Base-by-base conservation (phyloP, 352 stramenopile species). In the Phytophthora fragariaefolia region DNA sequence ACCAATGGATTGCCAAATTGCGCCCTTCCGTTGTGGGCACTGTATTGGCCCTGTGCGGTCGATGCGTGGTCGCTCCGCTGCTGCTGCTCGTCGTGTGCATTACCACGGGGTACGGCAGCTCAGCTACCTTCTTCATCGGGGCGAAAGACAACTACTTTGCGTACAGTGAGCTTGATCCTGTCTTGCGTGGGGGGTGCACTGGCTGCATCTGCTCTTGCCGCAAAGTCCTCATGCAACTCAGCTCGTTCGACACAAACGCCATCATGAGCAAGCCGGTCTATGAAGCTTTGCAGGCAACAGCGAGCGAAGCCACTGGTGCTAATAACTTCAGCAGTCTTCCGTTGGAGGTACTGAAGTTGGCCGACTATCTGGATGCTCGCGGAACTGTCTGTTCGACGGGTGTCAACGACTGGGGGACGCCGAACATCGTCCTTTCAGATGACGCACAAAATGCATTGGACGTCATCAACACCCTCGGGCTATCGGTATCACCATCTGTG, bases 101-200 rank as follows among this genome's bases (percentile, higher is more conserved):
- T 12, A 36, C 30, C 30, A 36, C 30, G 6, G 12, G 12, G 6
- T 36, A 36, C 12, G 6, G 6, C 30, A 36, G 6, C 30, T 12
- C 30, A 12, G 30, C 30, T 12, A 36, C 30, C 6, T 36, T 36
- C 12, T 36, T 36, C 30, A 36, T 36, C 30, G 30, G 30, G n/a
- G n/a, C n/a, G 28, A 66, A 75, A 15, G 62, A 72, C 55, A 75
- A 62, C 27, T 75, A 71, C 27, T 72, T 75, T 15, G 67, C 54
- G 23, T 75, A 61, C 45, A 72, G 50, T 36, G 48, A 75, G 18
- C 56, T 68, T 38, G 68, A 75, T 36, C 36, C 63, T 2, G 63
- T 75, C 56, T 72, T 75, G 68, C 57, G 46, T 7, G 68, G 63
- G 2, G 68, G 68, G 4, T 75, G 68, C 18, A 69, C 56, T 10